Evolutionary conservation across 371 early-diverging fungal genomes (phyloP), one percentile per base, ranked within the genome.

Genomic region (Cokeromyces recurvatus): DNA sequence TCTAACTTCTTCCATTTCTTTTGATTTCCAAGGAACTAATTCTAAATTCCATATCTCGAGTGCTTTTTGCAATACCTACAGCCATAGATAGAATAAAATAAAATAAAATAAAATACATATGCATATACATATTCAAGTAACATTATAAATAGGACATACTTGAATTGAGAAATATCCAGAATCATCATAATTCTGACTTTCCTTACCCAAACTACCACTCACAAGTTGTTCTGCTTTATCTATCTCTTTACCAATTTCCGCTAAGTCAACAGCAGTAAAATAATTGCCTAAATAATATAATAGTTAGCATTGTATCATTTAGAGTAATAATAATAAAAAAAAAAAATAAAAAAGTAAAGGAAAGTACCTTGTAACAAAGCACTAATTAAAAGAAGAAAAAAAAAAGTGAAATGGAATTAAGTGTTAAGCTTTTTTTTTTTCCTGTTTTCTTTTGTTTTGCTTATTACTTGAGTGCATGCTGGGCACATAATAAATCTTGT

Each of bases 91-190:
- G n/a, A n/a, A n/a, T n/a, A n/a, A n/a, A n/a, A n/a, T n/a, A n/a
- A 27, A 11, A 27, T 5, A 11, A 27, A 27, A 27, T 27, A 5
- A 27, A 11, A 27, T 11, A 27, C n/a, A n/a, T n/a, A n/a, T n/a
- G 7, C 29, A 27, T 27, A 27, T 27, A 27, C 11, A 11, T 27
- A 27, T 27, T 27, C 11, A 11, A 27, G n/a, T n/a, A n/a, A n/a
- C n/a, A n/a, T n/a, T 27, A 27, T 27, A 27, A 11, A 27, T 7
- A 7, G 29, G 5, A 11, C 16, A 27, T 61, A 74, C 82, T 66
- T 90, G 86, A 15, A 88, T 79, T 9, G 84, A 84, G 53, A 87
- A 90, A 59, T 85, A 87, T 8, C 87, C 87, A n/a, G 83, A 74
- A 49, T 88, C 90, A 49, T 90, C 90, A 60, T 81, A 85, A 61